Evolutionary conservation across 129 eudicot species (phyloP).

Genomic region (Flaveria linearis): DNA sequence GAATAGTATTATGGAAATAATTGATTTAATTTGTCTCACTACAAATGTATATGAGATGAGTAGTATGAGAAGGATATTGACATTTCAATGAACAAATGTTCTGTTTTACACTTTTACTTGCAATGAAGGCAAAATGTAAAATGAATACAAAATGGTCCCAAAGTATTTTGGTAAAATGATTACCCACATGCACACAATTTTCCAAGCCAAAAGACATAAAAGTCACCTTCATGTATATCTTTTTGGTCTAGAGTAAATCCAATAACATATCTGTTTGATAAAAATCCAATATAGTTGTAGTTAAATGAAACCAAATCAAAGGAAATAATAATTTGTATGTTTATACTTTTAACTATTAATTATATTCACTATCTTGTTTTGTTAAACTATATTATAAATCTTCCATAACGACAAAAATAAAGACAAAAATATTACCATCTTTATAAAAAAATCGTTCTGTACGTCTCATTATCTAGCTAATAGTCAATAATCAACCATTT

Average conservation of each 20-base stretch:
- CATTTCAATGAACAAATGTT: slow-evolving; percentile 22
- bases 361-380: background rate
- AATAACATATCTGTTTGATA: background rate
- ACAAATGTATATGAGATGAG: background rate
- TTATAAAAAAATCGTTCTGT: background rate
- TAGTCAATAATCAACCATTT: background rate
- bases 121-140: slow-evolving; percentile 26
- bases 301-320: background rate
- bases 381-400: background rate
- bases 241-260: slow-evolving; percentile 17
- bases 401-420: background rate
- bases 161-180: slow-evolving; percentile 36
- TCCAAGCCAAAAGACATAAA: slow-evolving; percentile 20
- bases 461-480: background rate
- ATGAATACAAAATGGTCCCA: slow-evolving; percentile 34
- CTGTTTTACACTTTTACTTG: slow-evolving; percentile 1
- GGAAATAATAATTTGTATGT: background rate
- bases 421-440: background rate
- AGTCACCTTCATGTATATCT: slow-evolving; percentile 34
- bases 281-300: slow-evolving; percentile 4
- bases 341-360: background rate
- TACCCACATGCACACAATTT: slow-evolving; percentile 34
- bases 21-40: slow-evolving; percentile 1
- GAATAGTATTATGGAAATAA: background rate
- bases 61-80: slow-evolving; percentile 25